Base-by-base conservation (phyloP, 306 rosid genomes). In the Arachis hypogaea region DNA sequence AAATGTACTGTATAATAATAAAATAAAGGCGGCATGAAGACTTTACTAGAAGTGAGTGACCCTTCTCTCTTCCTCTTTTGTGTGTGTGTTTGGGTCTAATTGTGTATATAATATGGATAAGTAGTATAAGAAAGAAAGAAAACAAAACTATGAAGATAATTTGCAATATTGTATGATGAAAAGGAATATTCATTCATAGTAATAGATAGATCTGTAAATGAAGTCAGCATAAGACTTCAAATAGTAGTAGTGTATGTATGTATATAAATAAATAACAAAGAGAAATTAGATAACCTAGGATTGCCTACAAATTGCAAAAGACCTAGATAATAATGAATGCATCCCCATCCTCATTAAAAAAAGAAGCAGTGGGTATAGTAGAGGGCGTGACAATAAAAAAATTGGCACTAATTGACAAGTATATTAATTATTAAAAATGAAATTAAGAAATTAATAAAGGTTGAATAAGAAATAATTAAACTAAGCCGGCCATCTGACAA, bases 111-210 rank as follows among this genome's bases (percentile, higher is more conserved):
- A 72, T 72, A 56, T 47, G 58, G 73, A 71, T 33, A 33, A 33
- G 38, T 33, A 33, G 38, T 33, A 33, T 33, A 33, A 33, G 38
- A 33, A 33, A 33, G 38, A 33, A 33, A 33, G 38, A 33, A 33
- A 22, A 22, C 28, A 22, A 78, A 81, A 60, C 72, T 59, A 80
- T 78, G 73, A 73, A 81, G 78, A 73, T 62, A 69, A 33, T 33
- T 2, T 33, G 38, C 4, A 33, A 33, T 33, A 33, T 33, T 33
- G 38, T 33, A 33, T 33, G 38, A 63, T 73, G 61, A 47, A 74
- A 63, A 76, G 49, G 83, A 82, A 90, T 75, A 82, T 65, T 84
- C 87, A 82, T 65, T 84, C 87, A 77, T 77, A 73, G 88, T 33
- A 4, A 33, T 33, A 33, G 38, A 33, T 33, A 33, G 38, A 33